Conservation (phyloP, 1,284 basidiomycete species). For the Leccinum griseonigrum region DNA sequence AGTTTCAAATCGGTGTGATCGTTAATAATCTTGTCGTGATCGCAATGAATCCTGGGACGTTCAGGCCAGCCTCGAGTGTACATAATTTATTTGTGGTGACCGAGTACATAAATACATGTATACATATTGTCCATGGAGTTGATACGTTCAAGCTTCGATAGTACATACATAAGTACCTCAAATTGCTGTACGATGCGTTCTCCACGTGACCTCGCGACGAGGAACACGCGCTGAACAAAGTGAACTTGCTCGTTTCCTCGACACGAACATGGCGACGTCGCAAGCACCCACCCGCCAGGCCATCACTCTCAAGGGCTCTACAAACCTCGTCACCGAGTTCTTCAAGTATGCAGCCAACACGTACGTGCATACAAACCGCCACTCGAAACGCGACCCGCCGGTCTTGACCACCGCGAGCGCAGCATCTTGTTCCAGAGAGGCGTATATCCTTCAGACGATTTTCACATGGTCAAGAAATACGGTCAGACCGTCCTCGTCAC, state of each 20-base stretch:
- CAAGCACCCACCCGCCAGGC: constrained; percentile 69
- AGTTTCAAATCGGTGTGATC: not conserved
- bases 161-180: too few relatives aligned
- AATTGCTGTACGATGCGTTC: too few relatives aligned
- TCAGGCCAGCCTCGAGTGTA: not conserved
- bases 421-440: constrained; percentile 92
- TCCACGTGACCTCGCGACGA: constrained; percentile 12
- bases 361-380: constrained; percentile 45
- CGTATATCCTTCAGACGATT: constrained; percentile 97
- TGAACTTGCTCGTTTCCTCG: not conserved
- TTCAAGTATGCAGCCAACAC: constrained; percentile 98
- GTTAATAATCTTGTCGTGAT: not conserved
- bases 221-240: not conserved
- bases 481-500: constrained; percentile 95
- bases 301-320: constrained; percentile 95
- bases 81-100: not conserved
- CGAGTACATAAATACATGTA: not conserved
- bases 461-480: constrained; percentile 99
- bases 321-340: constrained; percentile 96
- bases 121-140: not conserved
- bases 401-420: not conserved
- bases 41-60: not conserved
- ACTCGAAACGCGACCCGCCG: not conserved
- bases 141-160: not conserved
- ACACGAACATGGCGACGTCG: constrained; percentile 45